phyloP scores from a whole-genome alignment of 2,329 filamentous ascomycete genomes.

The Plenodomus biglobosus region DNA sequence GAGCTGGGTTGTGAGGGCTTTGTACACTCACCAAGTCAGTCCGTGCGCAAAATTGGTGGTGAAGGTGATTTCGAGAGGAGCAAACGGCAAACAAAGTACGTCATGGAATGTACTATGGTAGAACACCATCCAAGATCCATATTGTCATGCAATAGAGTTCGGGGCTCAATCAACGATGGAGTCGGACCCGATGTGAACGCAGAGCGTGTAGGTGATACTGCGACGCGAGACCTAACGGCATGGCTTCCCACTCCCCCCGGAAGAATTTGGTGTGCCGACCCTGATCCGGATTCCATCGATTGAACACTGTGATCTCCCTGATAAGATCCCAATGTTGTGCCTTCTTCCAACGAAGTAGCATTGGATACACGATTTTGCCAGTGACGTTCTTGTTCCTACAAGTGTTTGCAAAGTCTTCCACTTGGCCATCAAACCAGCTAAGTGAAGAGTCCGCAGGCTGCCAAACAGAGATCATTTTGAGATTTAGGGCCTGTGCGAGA shows the following conservation, averaged over 20 bases:
- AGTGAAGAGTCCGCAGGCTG: conserved; percentile 30
- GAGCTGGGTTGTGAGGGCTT: too few species aligned
- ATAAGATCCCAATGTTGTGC: conserved; percentile 27
- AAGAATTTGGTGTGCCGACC: conserved; percentile 10
- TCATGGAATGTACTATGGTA: too few species aligned
- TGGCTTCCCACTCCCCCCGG: conserved; percentile 20
- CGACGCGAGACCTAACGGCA: conserved; percentile 26
- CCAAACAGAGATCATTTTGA: conserved; percentile 29
- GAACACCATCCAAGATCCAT: too few species aligned
- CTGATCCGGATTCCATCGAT: conserved; percentile 5
- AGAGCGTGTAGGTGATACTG: conserved; percentile 27
- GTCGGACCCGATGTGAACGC: conserved; percentile 13
- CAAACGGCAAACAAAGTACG: background rate
- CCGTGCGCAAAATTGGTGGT: background rate
- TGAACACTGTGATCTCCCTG: conserved; percentile 22
- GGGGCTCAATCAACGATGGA: background rate
- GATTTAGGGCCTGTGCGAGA: conserved; percentile 17
- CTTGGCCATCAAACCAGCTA: conserved; percentile 24
- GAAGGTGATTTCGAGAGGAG: background rate
- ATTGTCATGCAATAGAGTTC: too few species aligned
- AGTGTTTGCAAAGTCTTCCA: conserved; percentile 25
- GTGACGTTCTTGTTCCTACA: conserved; percentile 29
- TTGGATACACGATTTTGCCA: conserved; percentile 22
- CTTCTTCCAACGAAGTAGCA: conserved; percentile 27
- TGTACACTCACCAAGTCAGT: background rate